Conservation (phyloP, 2,329 filamentous ascomycete genomes). For the Arachnomyces sp. region DNA sequence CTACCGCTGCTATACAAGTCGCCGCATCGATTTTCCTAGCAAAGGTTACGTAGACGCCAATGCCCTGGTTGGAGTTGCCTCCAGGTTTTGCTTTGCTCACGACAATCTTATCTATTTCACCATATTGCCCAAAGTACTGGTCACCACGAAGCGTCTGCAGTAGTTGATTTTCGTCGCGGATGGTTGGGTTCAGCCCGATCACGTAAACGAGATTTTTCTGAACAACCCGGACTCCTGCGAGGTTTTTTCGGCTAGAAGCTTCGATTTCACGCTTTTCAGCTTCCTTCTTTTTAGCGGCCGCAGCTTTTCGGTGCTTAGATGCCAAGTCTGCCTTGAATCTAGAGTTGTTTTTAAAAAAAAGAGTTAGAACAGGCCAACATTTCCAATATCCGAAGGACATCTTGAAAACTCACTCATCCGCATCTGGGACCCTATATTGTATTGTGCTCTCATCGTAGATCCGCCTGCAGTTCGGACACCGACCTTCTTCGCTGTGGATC, state of each 20-base stretch:
- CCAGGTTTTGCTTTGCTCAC: slow-evolving; percentile 90
- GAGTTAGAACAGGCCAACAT: no score
- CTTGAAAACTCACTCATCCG: slow-evolving; percentile 69
- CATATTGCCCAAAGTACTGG: slow-evolving; percentile 97
- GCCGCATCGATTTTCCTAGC: slow-evolving; percentile 84
- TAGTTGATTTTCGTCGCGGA: slow-evolving; percentile 78
- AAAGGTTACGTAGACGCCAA: slow-evolving; percentile 98
- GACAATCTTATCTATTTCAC: slow-evolving; percentile 96
- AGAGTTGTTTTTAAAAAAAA: slow-evolving; percentile 7
- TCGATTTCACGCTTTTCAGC: slow-evolving; percentile 94
- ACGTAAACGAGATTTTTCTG: slow-evolving; percentile 99
- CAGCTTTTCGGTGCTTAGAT: slow-evolving; percentile 82
- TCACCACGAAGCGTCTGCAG: slow-evolving; percentile 81
- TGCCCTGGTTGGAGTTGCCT: slow-evolving; percentile 64
- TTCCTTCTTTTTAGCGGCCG: slow-evolving; percentile 84
- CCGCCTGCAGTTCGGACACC: slow-evolving; percentile 93
- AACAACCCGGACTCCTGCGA: slow-evolving; percentile 89
- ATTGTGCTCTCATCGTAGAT: slow-evolving; percentile 97
- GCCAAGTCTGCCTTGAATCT: slow-evolving; percentile 46
- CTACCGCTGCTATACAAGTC: slow-evolving; percentile 82
- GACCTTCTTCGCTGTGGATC: slow-evolving; percentile 84
- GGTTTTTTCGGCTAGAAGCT: slow-evolving; percentile 88
- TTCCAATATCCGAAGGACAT: no score
- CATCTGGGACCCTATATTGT: slow-evolving; percentile 89
- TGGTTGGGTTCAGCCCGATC: slow-evolving; percentile 83